Base-by-base conservation (phyloP, 768 basidiomycete genomes). In the Trametes cingulata region DNA sequence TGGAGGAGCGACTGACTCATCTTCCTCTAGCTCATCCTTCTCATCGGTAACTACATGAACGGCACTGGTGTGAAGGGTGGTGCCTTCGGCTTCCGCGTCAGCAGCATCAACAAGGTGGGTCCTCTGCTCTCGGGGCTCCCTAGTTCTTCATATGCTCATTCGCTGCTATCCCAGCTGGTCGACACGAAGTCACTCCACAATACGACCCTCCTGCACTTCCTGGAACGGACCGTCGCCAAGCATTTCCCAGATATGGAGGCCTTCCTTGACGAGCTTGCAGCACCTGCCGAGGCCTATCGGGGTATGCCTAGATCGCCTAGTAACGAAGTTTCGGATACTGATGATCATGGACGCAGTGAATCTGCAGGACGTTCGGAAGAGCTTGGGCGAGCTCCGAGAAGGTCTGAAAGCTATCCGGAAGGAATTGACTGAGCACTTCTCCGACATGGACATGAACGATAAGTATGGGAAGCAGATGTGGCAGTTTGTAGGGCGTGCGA, bases 31-130 rank as follows among this genome's bases (percentile, higher is more conserved):
- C 83, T 99, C 41, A 97, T 98, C 64, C 86, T 99, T 14, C 81
- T 95, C 66, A 85, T 99, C 65, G 96, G 96, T 42, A 99, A 99
- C 72, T 99, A 94, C 73, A 95, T 98, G 88, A 99, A 99, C 71
- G 93, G 95, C 6, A 90, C 93, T 53, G 94, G 95, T 54, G 83
- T 93, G 67, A 97, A 96, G 72, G 96, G 96, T 56, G 95, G 95
- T 33, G 97, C 97, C 1, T 96, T 92, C 67, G 96, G 96, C 60
- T 99, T 99, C 83, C 86, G 91, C 68, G 86, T 98, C 52, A 94
- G 93, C 76, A 96, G 95, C 73, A 95, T 99, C 74, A 98, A 99
- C 77, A 95, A 95, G 82, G 94, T 88, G 35, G 17, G 19, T 40
- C 0, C 19, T 4, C 10, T 36, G 12, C 10, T 15, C 6, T 33